phyloP scores from a whole-genome alignment of 306 rosid genomes.

The Cucumis sativus region Cucumber_9930_V3 NC_026657.2:33479001-33479500 shows the following conservation, averaged over 20 bases:
- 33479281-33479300: not conserved
- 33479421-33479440: not conserved
- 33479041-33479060: constrained; percentile 59
- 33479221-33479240: not conserved
- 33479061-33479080: constrained; percentile 64
- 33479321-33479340: not conserved
- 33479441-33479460: not conserved
- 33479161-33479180: not conserved
- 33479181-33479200: constrained; percentile 4
- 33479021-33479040: constrained; percentile 63
- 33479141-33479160: not conserved
- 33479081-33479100: constrained; percentile 78
- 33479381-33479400: not conserved
- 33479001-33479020: constrained; percentile 44
- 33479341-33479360: not conserved
- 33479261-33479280: not conserved
- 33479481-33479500: not conserved
- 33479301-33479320: not conserved
- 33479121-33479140: constrained; percentile 24
- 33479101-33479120: constrained; percentile 38
- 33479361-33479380: not conserved
- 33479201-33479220: not conserved
- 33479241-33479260: not conserved
- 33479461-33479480: not conserved
- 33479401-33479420: not conserved